Conservation (phyloP, 306 rosid genomes). For the Potentilla sterilis region DNA sequence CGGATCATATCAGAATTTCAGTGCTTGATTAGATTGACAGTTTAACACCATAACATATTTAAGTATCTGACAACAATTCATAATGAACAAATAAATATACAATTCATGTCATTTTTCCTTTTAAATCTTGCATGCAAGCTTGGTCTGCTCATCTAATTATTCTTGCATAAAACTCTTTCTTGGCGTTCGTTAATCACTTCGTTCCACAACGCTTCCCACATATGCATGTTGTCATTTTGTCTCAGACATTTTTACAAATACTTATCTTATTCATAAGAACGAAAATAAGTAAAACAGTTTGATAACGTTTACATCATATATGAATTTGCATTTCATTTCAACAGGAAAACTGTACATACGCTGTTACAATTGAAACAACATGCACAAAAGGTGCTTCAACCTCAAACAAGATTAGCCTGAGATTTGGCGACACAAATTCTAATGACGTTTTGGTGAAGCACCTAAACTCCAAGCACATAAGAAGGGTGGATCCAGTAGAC, state of each 20-base stretch:
- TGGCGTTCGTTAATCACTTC: too few relatives aligned
- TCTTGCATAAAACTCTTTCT: background rate
- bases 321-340: background rate
- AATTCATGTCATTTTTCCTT: background rate
- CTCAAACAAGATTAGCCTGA: constrained; percentile 55
- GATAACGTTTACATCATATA: background rate
- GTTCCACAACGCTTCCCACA: too few relatives aligned
- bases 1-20: background rate
- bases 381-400: constrained; percentile 83
- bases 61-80: background rate
- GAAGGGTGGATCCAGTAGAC: constrained; percentile 55
- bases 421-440: constrained; percentile 73
- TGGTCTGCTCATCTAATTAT: background rate
- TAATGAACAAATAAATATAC: background rate
- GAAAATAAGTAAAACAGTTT: background rate
- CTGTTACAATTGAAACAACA: constrained; percentile 61
- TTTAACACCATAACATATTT: background rate
- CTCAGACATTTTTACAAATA: too few relatives aligned
- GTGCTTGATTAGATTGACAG: background rate
- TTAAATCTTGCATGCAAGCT: background rate
- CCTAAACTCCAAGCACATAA: constrained; percentile 56
- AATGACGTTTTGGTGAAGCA: constrained; percentile 56
- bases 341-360: constrained; percentile 61
- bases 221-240: too few relatives aligned
- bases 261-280: too few relatives aligned